Percentiles rank a stretch among this genome's conserved stretches.
These are phyloP conservation scores for Yamadazyma takamatsuzukensis DNA, from an alignment of 805 yeast genomes.

Conservation along the genomic window DNA sequence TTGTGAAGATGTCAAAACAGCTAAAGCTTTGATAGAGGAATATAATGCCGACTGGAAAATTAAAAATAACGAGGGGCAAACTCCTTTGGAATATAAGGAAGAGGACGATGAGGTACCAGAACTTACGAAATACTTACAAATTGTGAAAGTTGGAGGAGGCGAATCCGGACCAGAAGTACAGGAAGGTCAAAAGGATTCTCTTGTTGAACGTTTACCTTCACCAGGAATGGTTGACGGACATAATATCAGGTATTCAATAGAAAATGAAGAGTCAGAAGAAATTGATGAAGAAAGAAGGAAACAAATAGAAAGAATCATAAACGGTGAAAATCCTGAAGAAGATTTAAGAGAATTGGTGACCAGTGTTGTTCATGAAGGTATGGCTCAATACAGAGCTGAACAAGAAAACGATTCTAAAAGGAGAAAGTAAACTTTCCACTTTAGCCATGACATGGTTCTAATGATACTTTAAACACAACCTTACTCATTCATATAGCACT, in stretches of 20 bases:
- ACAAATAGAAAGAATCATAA: slow-evolving; percentile 65
- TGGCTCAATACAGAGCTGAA: slow-evolving; percentile 26
- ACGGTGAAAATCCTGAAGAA: slow-evolving; percentile 79
- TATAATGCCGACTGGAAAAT: slow-evolving; percentile 62
- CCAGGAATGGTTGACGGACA: slow-evolving; percentile 44
- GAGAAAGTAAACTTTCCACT: too few relatives aligned
- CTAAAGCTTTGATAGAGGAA: slow-evolving; percentile 62
- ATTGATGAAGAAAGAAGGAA: slow-evolving; percentile 49
- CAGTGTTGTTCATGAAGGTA: slow-evolving; percentile 60
- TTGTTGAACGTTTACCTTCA: slow-evolving; percentile 23
- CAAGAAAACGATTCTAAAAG: slow-evolving; percentile 15
- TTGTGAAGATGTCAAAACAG: slow-evolving; percentile 67
- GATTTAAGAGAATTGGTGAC: slow-evolving; percentile 65
- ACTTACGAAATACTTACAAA: slow-evolving; percentile 57
- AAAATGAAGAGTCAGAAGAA: slow-evolving; percentile 28
- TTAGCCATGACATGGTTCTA: too few relatives aligned
- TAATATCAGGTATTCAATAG: slow-evolving; percentile 55
- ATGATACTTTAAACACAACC: too few relatives aligned
- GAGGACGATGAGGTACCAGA: slow-evolving; percentile 88
- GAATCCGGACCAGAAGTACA: not conserved
- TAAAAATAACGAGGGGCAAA: slow-evolving; percentile 70
- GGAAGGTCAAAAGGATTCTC: not conserved
- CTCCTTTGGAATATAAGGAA: slow-evolving; percentile 68
- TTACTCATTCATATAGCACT: too few relatives aligned
- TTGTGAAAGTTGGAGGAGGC: slow-evolving; percentile 11